These are phyloP conservation scores for Monosporascus sp. DNA, from an alignment of 2,329 filamentous ascomycete genomes.

Conservation along the genomic window DNA sequence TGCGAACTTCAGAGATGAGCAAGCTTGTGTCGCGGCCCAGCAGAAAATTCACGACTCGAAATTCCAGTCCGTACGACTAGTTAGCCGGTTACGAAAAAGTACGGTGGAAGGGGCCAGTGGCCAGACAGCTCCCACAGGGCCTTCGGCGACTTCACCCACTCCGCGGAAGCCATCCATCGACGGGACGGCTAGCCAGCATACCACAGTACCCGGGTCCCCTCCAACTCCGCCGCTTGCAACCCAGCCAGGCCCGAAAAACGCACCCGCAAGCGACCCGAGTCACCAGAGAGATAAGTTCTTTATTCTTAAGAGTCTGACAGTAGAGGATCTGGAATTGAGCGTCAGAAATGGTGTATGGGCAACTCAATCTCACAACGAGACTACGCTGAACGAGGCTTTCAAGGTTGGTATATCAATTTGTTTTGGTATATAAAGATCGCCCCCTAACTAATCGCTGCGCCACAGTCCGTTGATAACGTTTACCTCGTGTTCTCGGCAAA, in stretches of 20 bases:
- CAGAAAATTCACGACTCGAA: constrained; percentile 83
- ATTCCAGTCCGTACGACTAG: constrained; percentile 79
- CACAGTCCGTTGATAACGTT: constrained; percentile 71
- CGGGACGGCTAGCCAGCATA: constrained; percentile 9
- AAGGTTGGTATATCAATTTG: constrained; percentile 46
- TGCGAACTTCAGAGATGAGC: constrained; percentile 85
- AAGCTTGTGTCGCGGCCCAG: constrained; percentile 70
- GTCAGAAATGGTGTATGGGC: constrained; percentile 88
- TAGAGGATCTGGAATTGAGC: constrained; percentile 85
- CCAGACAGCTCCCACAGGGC: constrained; percentile 49
- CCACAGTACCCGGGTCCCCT: constrained; percentile 5
- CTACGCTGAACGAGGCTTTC: constrained; percentile 75
- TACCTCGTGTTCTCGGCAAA: constrained; percentile 95
- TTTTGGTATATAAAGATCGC: not conserved
- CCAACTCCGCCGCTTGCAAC: constrained; percentile 8
- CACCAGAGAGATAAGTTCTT: constrained; percentile 70
- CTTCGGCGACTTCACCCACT: constrained; percentile 36
- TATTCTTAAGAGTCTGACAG: constrained; percentile 85
- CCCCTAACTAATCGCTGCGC: constrained; percentile 5
- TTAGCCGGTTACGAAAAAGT: constrained; percentile 71
- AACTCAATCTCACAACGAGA: constrained; percentile 89
- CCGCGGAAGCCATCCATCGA: constrained; percentile 14
- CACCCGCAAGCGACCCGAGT: constrained; percentile 10
- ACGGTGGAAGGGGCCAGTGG: constrained; percentile 35
- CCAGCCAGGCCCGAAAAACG: constrained; percentile 11